Percentiles rank a stretch among this genome's conserved stretches.
These are phyloP conservation scores for Clonostachys rhizophaga DNA, from an alignment of 2,329 filamentous ascomycete genomes.

Conservation along the genomic window DNA sequence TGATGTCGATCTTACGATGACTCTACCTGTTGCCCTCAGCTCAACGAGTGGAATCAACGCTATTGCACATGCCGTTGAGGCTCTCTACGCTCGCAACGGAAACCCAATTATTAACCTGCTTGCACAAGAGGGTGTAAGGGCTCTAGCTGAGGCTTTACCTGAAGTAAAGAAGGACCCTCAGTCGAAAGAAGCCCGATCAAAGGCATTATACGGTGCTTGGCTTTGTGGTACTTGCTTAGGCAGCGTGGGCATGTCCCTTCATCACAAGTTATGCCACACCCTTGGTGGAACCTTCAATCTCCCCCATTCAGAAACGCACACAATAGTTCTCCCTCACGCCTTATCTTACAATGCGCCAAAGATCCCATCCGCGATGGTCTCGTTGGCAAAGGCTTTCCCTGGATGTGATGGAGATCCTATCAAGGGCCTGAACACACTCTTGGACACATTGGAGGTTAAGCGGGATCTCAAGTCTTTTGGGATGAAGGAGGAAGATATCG, in stretches of 20 bases:
- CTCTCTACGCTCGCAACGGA: conserved; percentile 55
- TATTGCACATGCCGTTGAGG: conserved; percentile 55
- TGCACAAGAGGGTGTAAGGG: conserved; percentile 50
- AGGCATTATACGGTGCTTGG: conserved; percentile 56
- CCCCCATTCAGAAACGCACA: conserved; percentile 62
- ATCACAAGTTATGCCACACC: conserved; percentile 65
- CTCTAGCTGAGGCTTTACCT: conserved; percentile 49
- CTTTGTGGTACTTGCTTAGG: conserved; percentile 58
- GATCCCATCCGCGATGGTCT: conserved; percentile 45
- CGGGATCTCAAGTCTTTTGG: conserved; percentile 48
- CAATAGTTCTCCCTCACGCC: conserved; percentile 57
- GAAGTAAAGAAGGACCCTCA: conserved; percentile 39
- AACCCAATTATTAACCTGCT: conserved; percentile 57
- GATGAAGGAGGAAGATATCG: conserved; percentile 56
- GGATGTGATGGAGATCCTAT: conserved; percentile 54
- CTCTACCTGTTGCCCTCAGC: conserved; percentile 45
- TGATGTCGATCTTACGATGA: conserved; percentile 60
- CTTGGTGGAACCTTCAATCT: conserved; percentile 60
- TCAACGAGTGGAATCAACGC: conserved; percentile 60
- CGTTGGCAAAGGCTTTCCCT: conserved; percentile 47
- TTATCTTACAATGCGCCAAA: conserved; percentile 57
- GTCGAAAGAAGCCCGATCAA: conserved; percentile 38
- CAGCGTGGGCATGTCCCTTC: conserved; percentile 56
- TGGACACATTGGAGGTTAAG: conserved; percentile 48
- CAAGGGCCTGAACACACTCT: conserved; percentile 48